A percentile compares a stretch with the other conserved stretches of the same genome.
Conservation (phyloP, 331 rosid genomes). For the Acacia concinna region DNA sequence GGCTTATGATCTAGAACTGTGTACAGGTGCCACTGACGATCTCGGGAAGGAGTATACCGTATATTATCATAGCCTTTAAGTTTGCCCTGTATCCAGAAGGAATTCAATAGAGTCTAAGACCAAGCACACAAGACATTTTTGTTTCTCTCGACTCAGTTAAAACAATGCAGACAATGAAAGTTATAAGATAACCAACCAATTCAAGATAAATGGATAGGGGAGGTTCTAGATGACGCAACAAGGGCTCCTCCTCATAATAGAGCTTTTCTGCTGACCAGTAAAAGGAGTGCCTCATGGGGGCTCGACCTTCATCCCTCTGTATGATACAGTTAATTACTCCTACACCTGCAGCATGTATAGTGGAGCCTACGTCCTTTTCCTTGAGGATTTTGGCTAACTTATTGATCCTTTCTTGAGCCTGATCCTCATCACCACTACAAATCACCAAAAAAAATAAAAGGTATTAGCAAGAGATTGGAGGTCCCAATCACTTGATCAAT, state of each 20-base stretch:
- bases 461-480: conserved; percentile 32
- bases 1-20: conserved; percentile 74
- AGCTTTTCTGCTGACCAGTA: conserved; percentile 88
- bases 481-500: conserved; percentile 27
- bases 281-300: conserved; percentile 99
- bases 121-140: conserved; percentile 26
- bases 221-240: conserved; percentile 95
- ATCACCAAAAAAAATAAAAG: conserved; percentile 27
- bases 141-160: conserved; percentile 17
- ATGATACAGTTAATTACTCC: conserved; percentile 94
- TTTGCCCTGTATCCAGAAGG: conserved; percentile 66
- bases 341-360: conserved; percentile 74
- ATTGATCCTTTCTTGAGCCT: conserved; percentile 94
- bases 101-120: conserved; percentile 33
- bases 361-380: conserved; percentile 82
- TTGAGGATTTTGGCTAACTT: conserved; percentile 93
- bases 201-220: conserved; percentile 97
- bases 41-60: conserved; percentile 88
- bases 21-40: conserved; percentile 99
- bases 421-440: conserved; percentile 98
- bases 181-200: conserved; percentile 50
- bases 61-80: conserved; percentile 86
- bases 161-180: conserved; percentile 5
- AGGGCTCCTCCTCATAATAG: conserved; percentile 82
- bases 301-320: conserved; percentile 98